Base-by-base conservation (phyloP, 31 red algal species). In the Asparagopsis taxiformis region DNA sequence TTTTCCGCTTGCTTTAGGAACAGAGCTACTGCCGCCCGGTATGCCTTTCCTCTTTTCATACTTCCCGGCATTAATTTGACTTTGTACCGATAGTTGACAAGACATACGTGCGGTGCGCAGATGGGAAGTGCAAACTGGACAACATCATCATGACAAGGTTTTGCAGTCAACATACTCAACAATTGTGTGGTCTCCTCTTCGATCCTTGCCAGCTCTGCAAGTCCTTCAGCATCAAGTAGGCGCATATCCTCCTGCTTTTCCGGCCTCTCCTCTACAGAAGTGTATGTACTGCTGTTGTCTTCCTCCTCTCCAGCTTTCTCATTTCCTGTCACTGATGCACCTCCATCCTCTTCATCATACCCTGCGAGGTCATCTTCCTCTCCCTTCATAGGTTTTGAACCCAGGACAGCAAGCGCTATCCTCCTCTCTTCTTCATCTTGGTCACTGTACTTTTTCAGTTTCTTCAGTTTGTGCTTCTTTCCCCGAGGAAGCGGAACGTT, bases 21-120 rank as follows among this genome's bases (percentile, higher is more conserved):
- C 7, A 83, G 55, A 11, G 35, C 79, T n/a, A 77, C 48, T 13
- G 62, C 70, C 2, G 77, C 60, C 21, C 85, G 64, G 43, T 74
- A 81, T 34, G 87, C 96, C 54, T 94, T 94, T 61, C 96, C 96
- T 24, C 89, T 72, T 51, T 94, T 99, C 54, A 79, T 61, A 9
- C 63, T 82, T 17, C 96, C 96, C 13, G 96, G 96, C 55, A 94
- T 80, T 24, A 99, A 54, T 85, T 99, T 99, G 17, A 91, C 90
- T 46, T 74, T 65, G 68, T 99, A 99, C 65, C 77, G 50, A 52
- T 79, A 99, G 34, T 79, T 72, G 17, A 82, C 46, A 26, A 94
- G 31, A 11, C 91, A 59, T 9, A 35, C 33, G 55, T 91, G 92
- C 25, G 96, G 96, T 24, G 96, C 96, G 46, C 92, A 94, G 1